phyloP scores from a whole-genome alignment of 306 rosid genomes.

The Cucurbita maxima region DNA sequence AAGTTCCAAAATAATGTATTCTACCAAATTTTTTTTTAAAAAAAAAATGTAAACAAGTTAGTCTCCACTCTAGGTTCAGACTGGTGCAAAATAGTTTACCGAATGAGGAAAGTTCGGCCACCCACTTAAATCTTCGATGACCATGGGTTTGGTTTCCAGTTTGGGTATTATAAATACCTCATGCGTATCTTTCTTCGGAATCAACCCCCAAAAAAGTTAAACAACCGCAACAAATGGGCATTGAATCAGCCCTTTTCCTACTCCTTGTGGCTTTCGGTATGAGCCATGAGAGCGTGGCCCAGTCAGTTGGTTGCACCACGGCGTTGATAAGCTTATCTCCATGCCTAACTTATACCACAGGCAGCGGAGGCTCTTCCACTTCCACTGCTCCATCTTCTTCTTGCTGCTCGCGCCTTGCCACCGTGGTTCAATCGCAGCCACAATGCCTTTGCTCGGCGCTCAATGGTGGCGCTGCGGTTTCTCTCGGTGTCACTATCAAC shows the following conservation, averaged over 20 bases:
- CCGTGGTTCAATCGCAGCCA: slow-evolving; percentile 33
- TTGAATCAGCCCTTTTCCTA: neutral
- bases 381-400: slow-evolving; percentile 21
- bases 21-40: too few relatives aligned
- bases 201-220: neutral
- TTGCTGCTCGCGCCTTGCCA: slow-evolving; percentile 44
- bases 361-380: slow-evolving; percentile 22
- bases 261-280: slow-evolving; percentile 10
- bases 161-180: neutral
- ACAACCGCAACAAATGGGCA: neutral
- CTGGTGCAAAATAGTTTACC: too few relatives aligned
- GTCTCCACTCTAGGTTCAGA: too few relatives aligned
- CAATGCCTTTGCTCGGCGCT: slow-evolving; percentile 48
- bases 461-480: slow-evolving; percentile 24
- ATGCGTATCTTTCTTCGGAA: neutral
- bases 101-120: neutral
- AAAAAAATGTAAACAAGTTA: too few relatives aligned
- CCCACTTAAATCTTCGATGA: neutral
- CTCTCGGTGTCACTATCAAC: slow-evolving; percentile 35
- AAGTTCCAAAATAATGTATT: too few relatives aligned
- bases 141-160: neutral
- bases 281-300: slow-evolving; percentile 20
- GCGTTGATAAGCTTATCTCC: slow-evolving; percentile 37
- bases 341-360: slow-evolving; percentile 41
- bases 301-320: slow-evolving; percentile 26